phyloP scores from a whole-genome alignment of 345 rosid genomes.

The Brassica nigra region DNA sequence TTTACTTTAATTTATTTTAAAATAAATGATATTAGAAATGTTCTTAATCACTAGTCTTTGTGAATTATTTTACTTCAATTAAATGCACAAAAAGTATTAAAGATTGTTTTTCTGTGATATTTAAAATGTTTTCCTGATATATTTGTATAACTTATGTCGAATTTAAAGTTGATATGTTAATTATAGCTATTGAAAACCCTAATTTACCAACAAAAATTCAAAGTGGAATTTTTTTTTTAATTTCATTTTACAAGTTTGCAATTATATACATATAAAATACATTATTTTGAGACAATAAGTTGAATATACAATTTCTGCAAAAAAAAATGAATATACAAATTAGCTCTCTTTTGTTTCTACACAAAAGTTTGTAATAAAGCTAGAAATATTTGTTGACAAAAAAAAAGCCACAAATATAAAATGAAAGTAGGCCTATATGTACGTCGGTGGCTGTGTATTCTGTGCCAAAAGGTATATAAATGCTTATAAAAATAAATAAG shows the following conservation, averaged over 20 bases:
- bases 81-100: no score
- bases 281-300: not conserved
- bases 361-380: not conserved
- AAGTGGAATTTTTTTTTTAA: not conserved
- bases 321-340: not conserved
- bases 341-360: not conserved
- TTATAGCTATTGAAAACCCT: no score
- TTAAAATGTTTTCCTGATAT: no score
- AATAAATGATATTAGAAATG: no score
- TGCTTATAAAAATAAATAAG: not conserved
- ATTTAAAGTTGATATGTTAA: not conserved
- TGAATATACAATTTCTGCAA: not conserved
- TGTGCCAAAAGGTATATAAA: not conserved
- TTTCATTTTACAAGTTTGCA: no score
- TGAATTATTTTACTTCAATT: no score
- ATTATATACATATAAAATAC: no score
- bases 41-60: not conserved
- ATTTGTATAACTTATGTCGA: not conserved
- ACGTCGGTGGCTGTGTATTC: constrained; percentile 2
- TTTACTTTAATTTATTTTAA: no score
- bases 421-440: constrained; percentile 3
- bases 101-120: no score
- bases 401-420: not conserved
- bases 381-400: not conserved
- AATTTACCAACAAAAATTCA: no score